Evolutionary conservation across 225 moss, liverwort and hornwort genomes (phyloP), one percentile per base, ranked within the genome.

Genomic region (Antitrichia curtipendula): DNA sequence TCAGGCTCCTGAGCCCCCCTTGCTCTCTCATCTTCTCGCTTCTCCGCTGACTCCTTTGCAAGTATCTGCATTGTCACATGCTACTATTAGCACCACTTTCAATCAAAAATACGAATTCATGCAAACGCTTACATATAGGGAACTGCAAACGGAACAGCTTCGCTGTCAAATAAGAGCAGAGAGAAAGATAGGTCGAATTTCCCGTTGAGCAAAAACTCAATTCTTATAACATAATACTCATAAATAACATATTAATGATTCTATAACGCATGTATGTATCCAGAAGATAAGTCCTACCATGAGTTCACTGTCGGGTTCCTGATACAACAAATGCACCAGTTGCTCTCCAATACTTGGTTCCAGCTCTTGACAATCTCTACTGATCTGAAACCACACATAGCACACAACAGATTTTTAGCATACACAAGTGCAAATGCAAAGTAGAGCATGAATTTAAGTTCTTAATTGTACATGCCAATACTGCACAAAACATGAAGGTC

Each of bases 281-380:
- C 53, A 75, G 86, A n/a, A 81, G 81, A 73, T 78, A 75, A 50
- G 78, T 41, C 81, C 84, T 92, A 99, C 99, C 99, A 97, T 94
- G 74, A 97, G 97, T 8, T 99, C 99, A 88, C 97, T 96, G 91
- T 99, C 99, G 38, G 95, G 94, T 93, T 99, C 99, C 86, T 95
- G 93, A 88, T 99, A 99, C 85, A 99, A 63, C 86, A 97, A 92
- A 78, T 92, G 92, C 89, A 96, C 95, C 90, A 99, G 90, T 86
- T 96, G 97, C 88, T 97, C 99, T 81, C 99, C 99, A 16, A 96
- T 95, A 91, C 87, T 90, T 82, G 92, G 92, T 91, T 99, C 99
- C 93, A 99, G 89, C 92, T 99, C 99, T 90, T 99, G 99, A 88
- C 99, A 99, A 89, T 99, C 99, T 87, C 99, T 94, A 89, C 99